These are phyloP conservation scores for Phanerochaete sordida DNA, from an alignment of 768 basidiomycete species.

Conservation along the genomic window DNA sequence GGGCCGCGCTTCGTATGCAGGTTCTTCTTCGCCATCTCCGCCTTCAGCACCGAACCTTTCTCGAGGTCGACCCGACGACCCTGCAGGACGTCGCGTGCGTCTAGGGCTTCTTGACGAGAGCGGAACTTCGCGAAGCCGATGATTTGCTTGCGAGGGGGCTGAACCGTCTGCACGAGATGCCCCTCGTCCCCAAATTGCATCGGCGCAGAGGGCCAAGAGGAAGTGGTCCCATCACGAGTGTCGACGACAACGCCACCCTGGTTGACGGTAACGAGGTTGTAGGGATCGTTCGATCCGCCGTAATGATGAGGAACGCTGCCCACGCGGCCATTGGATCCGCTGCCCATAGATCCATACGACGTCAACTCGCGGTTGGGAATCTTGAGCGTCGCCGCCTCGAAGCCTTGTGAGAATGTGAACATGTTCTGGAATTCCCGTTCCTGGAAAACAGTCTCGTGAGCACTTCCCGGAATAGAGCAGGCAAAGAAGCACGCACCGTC, in stretches of 20 bases:
- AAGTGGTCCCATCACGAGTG: constrained; percentile 64
- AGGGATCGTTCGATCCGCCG: constrained; percentile 69
- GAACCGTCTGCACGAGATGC: constrained; percentile 29
- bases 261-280: constrained; percentile 79
- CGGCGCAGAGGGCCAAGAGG: constrained; percentile 55
- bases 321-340: constrained; percentile 16
- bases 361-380: constrained; percentile 92
- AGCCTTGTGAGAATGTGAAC: constrained; percentile 95
- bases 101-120: constrained; percentile 80
- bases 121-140: constrained; percentile 98
- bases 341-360: constrained; percentile 51
- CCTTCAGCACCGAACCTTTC: constrained; percentile 90
- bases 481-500: constrained; percentile 56
- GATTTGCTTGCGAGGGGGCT: constrained; percentile 76
- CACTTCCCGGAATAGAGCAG: constrained; percentile 5
- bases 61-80: constrained; percentile 90
- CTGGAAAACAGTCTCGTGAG: constrained; percentile 35
- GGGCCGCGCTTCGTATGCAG: constrained; percentile 84
- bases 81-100: constrained; percentile 84
- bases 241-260: constrained; percentile 84
- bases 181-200: constrained; percentile 32
- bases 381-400: constrained; percentile 97
- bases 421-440: constrained; percentile 99
- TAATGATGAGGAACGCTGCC: constrained; percentile 21
- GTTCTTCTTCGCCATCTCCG: constrained; percentile 99